Evolutionary conservation across 208 protist species (phyloP).

Genomic region (Trichomonas gallinae): DNA sequence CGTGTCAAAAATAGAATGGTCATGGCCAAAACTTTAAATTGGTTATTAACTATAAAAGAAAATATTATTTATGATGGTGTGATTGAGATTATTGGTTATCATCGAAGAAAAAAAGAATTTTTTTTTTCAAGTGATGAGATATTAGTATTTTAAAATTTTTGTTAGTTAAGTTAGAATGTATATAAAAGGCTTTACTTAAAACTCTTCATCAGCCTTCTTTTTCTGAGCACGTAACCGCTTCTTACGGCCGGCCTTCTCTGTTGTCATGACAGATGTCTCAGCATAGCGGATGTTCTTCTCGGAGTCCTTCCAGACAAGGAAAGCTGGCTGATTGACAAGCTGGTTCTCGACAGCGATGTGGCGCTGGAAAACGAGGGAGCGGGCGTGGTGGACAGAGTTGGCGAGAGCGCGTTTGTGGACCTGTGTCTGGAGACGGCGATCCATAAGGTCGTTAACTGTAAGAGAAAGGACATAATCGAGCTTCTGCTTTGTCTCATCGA

Average conservation of each 20-base stretch:
- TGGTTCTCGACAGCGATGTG: constrained; percentile 66
- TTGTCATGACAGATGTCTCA: neutral
- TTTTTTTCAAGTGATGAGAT: too few species aligned
- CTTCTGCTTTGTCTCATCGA: constrained; percentile 90
- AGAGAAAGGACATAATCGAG: constrained; percentile 99
- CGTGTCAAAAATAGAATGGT: too few species aligned
- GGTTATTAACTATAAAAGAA: too few species aligned
- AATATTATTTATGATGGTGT: too few species aligned
- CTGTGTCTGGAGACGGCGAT: constrained; percentile 96
- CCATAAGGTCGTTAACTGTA: constrained; percentile 90
- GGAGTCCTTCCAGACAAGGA: constrained; percentile 11
- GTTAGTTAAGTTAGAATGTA: neutral
- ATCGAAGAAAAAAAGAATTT: too few species aligned
- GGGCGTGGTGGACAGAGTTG: constrained; percentile 98
- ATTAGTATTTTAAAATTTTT: too few species aligned
- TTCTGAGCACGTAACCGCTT: neutral
- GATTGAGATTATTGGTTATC: too few species aligned
- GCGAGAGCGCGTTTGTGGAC: constrained; percentile 92
- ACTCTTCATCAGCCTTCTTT: neutral
- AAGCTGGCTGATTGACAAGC: constrained; percentile 10
- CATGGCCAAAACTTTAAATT: too few species aligned
- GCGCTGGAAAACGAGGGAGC: constrained; percentile 92
- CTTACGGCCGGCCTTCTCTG: neutral
- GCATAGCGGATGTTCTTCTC: neutral
- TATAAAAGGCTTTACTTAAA: neutral